Evolutionary conservation across 148 eudicot genomes (phyloP).

Genomic region (Rhododendron simsii): DNA sequence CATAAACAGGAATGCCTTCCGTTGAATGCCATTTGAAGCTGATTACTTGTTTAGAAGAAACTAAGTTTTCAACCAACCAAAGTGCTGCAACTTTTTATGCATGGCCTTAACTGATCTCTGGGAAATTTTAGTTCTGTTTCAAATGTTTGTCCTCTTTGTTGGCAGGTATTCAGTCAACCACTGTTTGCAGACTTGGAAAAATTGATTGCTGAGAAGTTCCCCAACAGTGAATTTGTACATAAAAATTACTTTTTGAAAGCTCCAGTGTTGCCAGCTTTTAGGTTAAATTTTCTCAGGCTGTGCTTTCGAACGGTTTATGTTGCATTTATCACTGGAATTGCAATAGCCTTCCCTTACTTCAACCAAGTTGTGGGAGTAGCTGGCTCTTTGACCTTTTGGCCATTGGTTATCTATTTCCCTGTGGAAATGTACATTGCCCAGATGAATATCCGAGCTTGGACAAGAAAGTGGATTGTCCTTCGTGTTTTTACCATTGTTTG

Average conservation of each 20-base stretch:
- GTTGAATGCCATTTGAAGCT: not conserved
- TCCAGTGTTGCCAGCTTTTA: conserved; percentile 22
- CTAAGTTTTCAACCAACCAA: not conserved
- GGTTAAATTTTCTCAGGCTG: conserved; percentile 41
- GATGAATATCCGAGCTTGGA: conserved; percentile 37
- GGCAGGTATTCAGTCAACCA: conserved; percentile 72
- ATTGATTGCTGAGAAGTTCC: conserved; percentile 24
- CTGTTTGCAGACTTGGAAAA: conserved; percentile 42
- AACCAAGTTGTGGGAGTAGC: conserved; percentile 54
- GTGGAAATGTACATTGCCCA: conserved; percentile 47
- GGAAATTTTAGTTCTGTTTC: not conserved
- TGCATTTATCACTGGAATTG: conserved; percentile 35
- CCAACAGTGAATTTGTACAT: conserved; percentile 26
- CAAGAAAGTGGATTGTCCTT: conserved; percentile 33
- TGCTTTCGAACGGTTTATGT: conserved; percentile 48
- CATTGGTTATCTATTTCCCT: conserved; percentile 54
- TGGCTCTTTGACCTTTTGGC: conserved; percentile 57
- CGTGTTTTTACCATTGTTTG: conserved; percentile 25
- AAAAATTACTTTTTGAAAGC: conserved; percentile 13
- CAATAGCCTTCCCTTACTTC: conserved; percentile 51
- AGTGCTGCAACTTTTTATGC: not conserved
- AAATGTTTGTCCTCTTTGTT: not conserved
- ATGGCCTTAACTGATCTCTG: not conserved
- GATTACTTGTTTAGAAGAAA: not conserved
- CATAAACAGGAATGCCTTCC: not conserved